Conservation (phyloP, 2,329 filamentous ascomycete genomes). For the Pyrenophora graminea region DNA sequence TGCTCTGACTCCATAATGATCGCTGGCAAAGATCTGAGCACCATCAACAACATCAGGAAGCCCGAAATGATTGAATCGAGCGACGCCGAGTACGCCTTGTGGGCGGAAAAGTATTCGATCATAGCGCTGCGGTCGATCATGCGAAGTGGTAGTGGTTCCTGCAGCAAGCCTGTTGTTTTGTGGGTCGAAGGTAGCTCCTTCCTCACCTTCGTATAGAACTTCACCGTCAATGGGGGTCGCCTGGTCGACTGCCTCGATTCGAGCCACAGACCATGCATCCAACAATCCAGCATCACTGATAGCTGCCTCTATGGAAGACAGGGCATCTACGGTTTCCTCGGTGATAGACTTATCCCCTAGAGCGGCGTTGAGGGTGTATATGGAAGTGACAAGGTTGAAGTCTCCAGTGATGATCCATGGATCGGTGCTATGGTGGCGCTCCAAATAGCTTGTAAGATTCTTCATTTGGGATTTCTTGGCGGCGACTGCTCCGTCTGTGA, state of each 20-base stretch:
- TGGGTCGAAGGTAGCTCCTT: slow-evolving; percentile 69
- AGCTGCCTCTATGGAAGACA: slow-evolving; percentile 54
- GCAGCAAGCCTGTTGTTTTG: slow-evolving; percentile 60
- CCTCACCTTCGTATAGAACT: slow-evolving; percentile 60
- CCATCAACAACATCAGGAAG: slow-evolving; percentile 39
- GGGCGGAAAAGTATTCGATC: slow-evolving; percentile 64
- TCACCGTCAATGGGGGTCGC: slow-evolving; percentile 29
- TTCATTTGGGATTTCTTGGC: slow-evolving; percentile 63
- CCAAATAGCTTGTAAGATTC: slow-evolving; percentile 55
- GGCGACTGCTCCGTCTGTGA: slow-evolving; percentile 62
- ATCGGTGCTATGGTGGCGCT: slow-evolving; percentile 46
- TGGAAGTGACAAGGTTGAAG: slow-evolving; percentile 67
- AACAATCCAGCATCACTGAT: slow-evolving; percentile 54
- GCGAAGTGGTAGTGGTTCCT: slow-evolving; percentile 59
- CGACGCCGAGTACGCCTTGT: slow-evolving; percentile 47
- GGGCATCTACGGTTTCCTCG: slow-evolving; percentile 49
- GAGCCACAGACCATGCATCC: slow-evolving; percentile 58
- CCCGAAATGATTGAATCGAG: slow-evolving; percentile 64
- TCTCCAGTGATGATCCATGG: slow-evolving; percentile 66
- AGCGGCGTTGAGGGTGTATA: slow-evolving; percentile 59
- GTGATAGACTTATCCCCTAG: slow-evolving; percentile 60
- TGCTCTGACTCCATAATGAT: slow-evolving; percentile 60
- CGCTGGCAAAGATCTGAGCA: slow-evolving; percentile 36
- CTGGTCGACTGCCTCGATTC: slow-evolving; percentile 51
- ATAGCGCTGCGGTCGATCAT: slow-evolving; percentile 66